Base-by-base conservation (phyloP, 192 early-diverging fungal genomes). In the Linnemannia schmuckeri region DNA sequence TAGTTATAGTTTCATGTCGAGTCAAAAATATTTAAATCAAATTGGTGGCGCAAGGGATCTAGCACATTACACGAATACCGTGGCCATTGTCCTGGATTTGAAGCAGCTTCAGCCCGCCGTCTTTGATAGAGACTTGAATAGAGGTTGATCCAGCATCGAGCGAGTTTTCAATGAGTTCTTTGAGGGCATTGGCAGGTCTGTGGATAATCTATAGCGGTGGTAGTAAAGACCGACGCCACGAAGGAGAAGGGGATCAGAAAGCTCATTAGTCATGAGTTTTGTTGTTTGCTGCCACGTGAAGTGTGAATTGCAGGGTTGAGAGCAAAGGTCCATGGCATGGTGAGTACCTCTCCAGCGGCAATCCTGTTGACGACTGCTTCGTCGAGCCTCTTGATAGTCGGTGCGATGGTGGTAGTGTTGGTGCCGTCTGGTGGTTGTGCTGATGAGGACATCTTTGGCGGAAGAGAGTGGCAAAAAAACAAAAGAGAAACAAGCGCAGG, bases 161-260 rank as follows among this genome's bases (percentile, higher is more conserved):
- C 9, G 96, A 95, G 87, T 99, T 99, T 79, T 99, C 99, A 47
- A 99, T 92, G 35, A 99, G 91, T 86, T 99, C 99, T 81, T 99
- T 99, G 33, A 99, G 88, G 24, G 97, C 98, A 86, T 99, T 99
- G 6, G 97, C 94, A 24, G 99, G 97, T 24, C 98, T 90, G 75
- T 98, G 96, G 74, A 99, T 99, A 57, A 99, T 96, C 95, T 97
- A 82, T 38, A 3, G 4, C 37, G 49, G 27, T 75, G 52, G 35
- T 20, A 47, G 57, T 2, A 44, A 12, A 15, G 22, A 7, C 38
- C 18, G 55, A 27, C n/a, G 55, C 55, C 55, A 66, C 33, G 61
- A 66, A 77, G 40, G 37, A 66, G 61, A 66, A 77, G 40, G 37
- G 46, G 9, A 44, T 54, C 40, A 35, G 30, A 46, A 38, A 70